A percentile compares a stretch with the other conserved stretches of the same genome.
These are phyloP conservation scores for Neotropicomus parvogracilis DNA, from an alignment of 1,284 basidiomycete species.

Conservation along the genomic window DNA sequence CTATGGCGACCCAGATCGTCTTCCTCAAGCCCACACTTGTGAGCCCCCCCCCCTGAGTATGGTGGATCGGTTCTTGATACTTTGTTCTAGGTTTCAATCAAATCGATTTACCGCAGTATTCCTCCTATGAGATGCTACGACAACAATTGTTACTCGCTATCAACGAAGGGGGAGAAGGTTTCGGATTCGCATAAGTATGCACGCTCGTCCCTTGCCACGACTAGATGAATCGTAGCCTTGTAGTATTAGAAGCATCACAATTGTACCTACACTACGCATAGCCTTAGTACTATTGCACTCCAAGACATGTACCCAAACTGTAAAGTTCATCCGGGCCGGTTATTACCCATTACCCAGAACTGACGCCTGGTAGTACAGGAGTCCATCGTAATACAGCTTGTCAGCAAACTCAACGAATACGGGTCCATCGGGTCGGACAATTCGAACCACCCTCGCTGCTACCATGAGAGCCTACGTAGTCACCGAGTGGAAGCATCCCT, in stretches of 20 bases:
- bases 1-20: slow-evolving; percentile 79
- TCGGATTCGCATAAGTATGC: slow-evolving; percentile 67
- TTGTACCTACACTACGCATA: slow-evolving; percentile 36
- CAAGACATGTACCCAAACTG: not conserved
- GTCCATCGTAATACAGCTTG: no score
- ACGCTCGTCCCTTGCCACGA: slow-evolving; percentile 3
- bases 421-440: no score
- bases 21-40: slow-evolving; percentile 93
- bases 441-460: slow-evolving; percentile 3
- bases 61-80: slow-evolving; percentile 12
- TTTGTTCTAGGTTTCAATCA: slow-evolving; percentile 65
- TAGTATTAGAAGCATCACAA: slow-evolving; percentile 33
- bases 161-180: slow-evolving; percentile 90
- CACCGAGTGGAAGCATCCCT: slow-evolving; percentile 69
- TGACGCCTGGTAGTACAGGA: no score
- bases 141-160: slow-evolving; percentile 86
- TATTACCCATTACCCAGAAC: not conserved
- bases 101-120: slow-evolving; percentile 88
- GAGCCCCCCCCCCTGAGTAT: slow-evolving; percentile 25
- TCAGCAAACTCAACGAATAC: no score
- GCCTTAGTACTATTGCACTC: slow-evolving; percentile 3
- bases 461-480: slow-evolving; percentile 84
- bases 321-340: not conserved
- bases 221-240: slow-evolving; percentile 20
- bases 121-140: slow-evolving; percentile 90